phyloP scores from a whole-genome alignment of 2,329 filamentous ascomycete genomes.

The Xylariaceae sp. region DNA sequence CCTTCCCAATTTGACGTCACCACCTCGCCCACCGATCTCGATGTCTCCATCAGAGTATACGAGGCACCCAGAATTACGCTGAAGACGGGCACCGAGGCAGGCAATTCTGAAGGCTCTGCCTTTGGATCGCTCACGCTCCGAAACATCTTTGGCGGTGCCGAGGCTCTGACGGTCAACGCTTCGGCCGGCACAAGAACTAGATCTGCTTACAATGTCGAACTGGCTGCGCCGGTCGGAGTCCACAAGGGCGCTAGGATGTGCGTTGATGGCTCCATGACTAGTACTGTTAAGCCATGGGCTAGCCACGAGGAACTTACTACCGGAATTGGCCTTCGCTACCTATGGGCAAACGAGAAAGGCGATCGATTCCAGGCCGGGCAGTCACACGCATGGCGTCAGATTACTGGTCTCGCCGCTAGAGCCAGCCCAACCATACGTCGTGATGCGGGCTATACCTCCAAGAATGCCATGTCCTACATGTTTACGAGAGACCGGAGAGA shows the following conservation, averaged over 20 bases:
- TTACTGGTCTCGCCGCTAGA: constrained; percentile 70
- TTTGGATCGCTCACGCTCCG: constrained; percentile 84
- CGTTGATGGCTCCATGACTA: constrained; percentile 75
- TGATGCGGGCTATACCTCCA: constrained; percentile 87
- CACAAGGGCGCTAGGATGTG: constrained; percentile 79
- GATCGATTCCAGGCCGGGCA: constrained; percentile 77
- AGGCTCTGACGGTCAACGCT: constrained; percentile 82
- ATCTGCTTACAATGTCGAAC: constrained; percentile 83
- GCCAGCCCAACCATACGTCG: constrained; percentile 78
- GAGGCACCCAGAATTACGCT: constrained; percentile 82
- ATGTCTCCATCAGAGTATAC: constrained; percentile 71
- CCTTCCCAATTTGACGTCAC: constrained; percentile 65
- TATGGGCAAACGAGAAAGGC: constrained; percentile 63
- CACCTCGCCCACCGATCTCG: constrained; percentile 71
- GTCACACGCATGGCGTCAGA: constrained; percentile 78
- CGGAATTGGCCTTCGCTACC: constrained; percentile 71
- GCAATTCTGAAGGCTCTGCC: constrained; percentile 89
- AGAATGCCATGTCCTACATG: constrained; percentile 78
- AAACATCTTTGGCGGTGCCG: constrained; percentile 92
- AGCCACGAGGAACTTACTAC: constrained; percentile 87
- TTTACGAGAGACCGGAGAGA: constrained; percentile 79
- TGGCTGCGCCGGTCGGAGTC: constrained; percentile 77
- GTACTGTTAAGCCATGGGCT: constrained; percentile 86
- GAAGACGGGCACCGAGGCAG: constrained; percentile 91
- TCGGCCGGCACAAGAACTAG: constrained; percentile 85